phyloP scores from a whole-genome alignment of 169 alveolate species.

The Eimeria tenella region DNA sequence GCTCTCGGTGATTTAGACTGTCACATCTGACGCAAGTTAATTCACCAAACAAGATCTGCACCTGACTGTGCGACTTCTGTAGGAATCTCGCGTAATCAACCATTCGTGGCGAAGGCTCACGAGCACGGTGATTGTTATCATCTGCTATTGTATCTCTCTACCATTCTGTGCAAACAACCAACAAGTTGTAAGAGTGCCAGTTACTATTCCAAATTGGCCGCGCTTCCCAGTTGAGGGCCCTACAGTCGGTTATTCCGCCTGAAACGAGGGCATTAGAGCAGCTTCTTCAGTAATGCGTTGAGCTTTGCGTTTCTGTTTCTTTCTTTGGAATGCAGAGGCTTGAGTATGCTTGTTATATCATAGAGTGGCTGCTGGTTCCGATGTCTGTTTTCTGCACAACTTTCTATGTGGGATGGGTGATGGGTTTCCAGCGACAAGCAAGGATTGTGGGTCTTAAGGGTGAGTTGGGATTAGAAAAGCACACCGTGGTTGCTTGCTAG shows the following conservation, averaged over 20 bases:
- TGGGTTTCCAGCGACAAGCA: conserved; percentile 62
- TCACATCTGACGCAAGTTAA: neutral
- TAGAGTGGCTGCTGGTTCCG: conserved; percentile 63
- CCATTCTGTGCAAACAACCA: conserved; percentile 66
- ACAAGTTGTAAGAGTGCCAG: conserved; percentile 11
- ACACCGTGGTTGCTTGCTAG: neutral
- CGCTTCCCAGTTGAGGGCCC: neutral
- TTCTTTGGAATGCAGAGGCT: conserved; percentile 1
- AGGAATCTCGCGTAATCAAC: conserved; percentile 58
- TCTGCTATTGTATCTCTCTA: conserved; percentile 46
- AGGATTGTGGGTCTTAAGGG: conserved; percentile 51
- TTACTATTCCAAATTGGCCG: neutral
- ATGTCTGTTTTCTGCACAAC: conserved; percentile 54
- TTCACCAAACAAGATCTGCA: neutral
- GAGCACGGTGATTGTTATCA: conserved; percentile 53
- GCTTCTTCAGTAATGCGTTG: neutral
- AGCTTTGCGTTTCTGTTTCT: neutral
- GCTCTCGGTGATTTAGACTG: neutral
- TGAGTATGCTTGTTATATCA: conserved; percentile 26
- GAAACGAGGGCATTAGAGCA: neutral
- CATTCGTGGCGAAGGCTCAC: conserved; percentile 43
- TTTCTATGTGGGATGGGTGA: conserved; percentile 54
- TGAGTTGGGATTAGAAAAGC: neutral
- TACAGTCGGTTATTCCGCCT: neutral
- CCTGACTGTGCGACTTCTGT: neutral